A percentile compares a stretch with the other conserved stretches of the same genome.
These are phyloP conservation scores for Zangia roseola DNA, from an alignment of 768 basidiomycete species.

Conservation along the genomic window DNA sequence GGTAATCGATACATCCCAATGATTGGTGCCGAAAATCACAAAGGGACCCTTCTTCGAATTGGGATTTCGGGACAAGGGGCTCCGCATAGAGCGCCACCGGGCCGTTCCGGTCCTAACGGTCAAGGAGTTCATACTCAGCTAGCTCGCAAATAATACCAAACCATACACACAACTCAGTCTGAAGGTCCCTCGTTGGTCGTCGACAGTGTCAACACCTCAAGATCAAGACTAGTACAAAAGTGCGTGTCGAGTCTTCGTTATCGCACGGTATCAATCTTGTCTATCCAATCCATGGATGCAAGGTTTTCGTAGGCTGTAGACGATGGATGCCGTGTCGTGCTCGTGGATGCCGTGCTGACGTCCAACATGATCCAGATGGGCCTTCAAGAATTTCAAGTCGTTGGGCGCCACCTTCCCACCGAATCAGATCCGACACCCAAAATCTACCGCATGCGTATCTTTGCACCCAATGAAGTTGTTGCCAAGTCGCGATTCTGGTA, in stretches of 20 bases:
- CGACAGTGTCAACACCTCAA: slow-evolving; percentile 29
- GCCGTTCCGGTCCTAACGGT: no score
- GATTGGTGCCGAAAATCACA: no score
- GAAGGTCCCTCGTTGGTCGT: slow-evolving; percentile 19
- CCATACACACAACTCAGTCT: slow-evolving; percentile 9
- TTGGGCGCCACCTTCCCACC: slow-evolving; percentile 96
- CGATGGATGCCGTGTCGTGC: slow-evolving; percentile 32
- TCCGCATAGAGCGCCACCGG: no score
- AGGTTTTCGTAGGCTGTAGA: not conserved
- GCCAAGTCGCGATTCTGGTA: slow-evolving; percentile 99
- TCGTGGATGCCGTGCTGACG: slow-evolving; percentile 22
- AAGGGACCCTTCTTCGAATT: no score
- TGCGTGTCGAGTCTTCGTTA: slow-evolving; percentile 21
- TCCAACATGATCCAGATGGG: slow-evolving; percentile 52
- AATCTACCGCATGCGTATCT: slow-evolving; percentile 99
- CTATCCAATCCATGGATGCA: not conserved
- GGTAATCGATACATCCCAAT: no score
- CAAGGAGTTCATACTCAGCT: slow-evolving; percentile 13
- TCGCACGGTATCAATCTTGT: not conserved
- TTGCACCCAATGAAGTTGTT: slow-evolving; percentile 97
- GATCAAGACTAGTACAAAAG: slow-evolving; percentile 26
- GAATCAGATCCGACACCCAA: slow-evolving; percentile 92
- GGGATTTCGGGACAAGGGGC: no score
- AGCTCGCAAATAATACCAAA: slow-evolving; percentile 29
- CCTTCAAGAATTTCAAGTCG: slow-evolving; percentile 92